Evolutionary conservation across 2,329 filamentous ascomycete species (phyloP).

Genomic region (Beauveria caledonica): DNA sequence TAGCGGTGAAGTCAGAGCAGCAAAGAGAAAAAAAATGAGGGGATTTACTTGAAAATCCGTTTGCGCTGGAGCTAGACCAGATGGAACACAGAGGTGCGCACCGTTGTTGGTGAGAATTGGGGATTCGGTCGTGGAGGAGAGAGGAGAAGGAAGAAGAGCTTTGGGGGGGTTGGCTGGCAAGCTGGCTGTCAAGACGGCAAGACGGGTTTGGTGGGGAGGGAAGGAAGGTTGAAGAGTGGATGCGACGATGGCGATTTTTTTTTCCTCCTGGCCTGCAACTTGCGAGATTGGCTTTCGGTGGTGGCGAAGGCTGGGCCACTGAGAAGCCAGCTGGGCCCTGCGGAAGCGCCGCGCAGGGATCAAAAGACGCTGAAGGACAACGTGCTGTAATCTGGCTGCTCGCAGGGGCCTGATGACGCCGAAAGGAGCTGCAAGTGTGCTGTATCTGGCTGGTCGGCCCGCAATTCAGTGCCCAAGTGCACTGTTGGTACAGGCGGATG

Average conservation of each 20-base stretch:
- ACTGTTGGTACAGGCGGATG: too few relatives aligned
- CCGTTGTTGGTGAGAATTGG: conserved; percentile 4
- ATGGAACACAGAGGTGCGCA: neutral
- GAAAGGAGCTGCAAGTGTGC: too few relatives aligned
- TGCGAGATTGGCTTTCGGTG: neutral
- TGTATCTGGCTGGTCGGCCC: too few relatives aligned
- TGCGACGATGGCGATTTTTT: conserved; percentile 9
- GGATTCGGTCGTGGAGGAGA: neutral
- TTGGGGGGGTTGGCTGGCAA: neutral
- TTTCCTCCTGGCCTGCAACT: neutral
- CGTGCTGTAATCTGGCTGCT: neutral
- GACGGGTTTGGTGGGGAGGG: conserved; percentile 8
- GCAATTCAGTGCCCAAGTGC: too few relatives aligned
- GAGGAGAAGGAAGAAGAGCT: neutral
- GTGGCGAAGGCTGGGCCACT: neutral
- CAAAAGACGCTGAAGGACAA: neutral
- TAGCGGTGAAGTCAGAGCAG: neutral
- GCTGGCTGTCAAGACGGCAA: neutral
- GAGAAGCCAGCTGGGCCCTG: neutral
- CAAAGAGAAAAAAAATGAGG: neutral
- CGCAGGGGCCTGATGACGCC: neutral
- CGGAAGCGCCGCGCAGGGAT: neutral
- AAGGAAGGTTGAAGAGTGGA: conserved; percentile 11
- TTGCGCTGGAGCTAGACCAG: neutral
- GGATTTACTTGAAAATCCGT: conserved; percentile 1